phyloP scores from a whole-genome alignment of 768 basidiomycete species.

The Boletus tomentosulus region DNA sequence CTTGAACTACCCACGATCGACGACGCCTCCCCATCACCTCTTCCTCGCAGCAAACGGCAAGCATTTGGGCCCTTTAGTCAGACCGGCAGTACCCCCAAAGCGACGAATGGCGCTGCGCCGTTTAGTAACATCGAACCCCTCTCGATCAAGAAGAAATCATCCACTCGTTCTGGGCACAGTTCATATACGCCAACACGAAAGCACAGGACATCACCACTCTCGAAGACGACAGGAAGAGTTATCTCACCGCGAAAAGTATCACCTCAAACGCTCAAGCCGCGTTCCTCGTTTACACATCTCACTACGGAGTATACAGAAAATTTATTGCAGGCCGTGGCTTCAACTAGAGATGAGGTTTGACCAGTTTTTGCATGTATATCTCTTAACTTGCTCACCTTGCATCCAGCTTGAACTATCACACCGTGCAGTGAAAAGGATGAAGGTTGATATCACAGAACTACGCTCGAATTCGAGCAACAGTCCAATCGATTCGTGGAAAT shows the following conservation, averaged over 20 bases:
- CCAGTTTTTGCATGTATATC: not conserved
- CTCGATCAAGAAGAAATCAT: slow-evolving; percentile 82
- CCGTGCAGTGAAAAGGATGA: slow-evolving; percentile 71
- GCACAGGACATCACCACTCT: slow-evolving; percentile 51
- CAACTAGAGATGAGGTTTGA: slow-evolving; percentile 63
- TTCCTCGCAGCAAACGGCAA: slow-evolving; percentile 72
- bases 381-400: slow-evolving; percentile 1
- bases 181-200: slow-evolving; percentile 34
- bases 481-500: slow-evolving; percentile 38
- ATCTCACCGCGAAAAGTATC: slow-evolving; percentile 53
- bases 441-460: slow-evolving; percentile 56
- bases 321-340: slow-evolving; percentile 45
- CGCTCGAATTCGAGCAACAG: slow-evolving; percentile 13
- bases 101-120: slow-evolving; percentile 30
- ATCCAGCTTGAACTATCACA: slow-evolving; percentile 66
- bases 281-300: slow-evolving; percentile 21
- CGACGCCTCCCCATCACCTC: slow-evolving; percentile 39
- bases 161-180: slow-evolving; percentile 46
- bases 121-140: slow-evolving; percentile 62
- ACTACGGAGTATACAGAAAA: slow-evolving; percentile 40
- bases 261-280: slow-evolving; percentile 44
- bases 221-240: slow-evolving; percentile 39
- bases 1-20: slow-evolving; percentile 25
- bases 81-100: slow-evolving; percentile 51
- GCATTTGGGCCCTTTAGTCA: slow-evolving; percentile 54